phyloP scores from a whole-genome alignment of 495 filamentous ascomycete species.

The Talaromyces proteolyticus region DNA sequence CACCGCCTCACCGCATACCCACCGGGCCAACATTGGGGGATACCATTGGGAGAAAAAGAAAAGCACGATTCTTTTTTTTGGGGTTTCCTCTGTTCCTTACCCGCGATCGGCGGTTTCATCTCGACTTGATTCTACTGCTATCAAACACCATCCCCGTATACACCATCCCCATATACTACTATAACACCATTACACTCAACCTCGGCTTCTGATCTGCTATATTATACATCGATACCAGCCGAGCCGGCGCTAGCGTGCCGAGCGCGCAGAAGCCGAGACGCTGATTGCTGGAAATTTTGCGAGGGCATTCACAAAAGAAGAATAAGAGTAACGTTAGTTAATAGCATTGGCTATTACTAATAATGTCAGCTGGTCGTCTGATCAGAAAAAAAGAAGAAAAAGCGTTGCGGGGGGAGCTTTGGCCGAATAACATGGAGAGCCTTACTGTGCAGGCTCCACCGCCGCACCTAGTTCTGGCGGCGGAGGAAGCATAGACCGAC shows the following conservation, averaged over 20 bases:
- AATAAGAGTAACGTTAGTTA: not conserved
- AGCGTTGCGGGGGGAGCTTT: not conserved
- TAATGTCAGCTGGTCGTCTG: constrained; percentile 5
- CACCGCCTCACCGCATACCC: no score
- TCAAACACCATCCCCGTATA: no score
- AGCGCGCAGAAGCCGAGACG: constrained; percentile 1
- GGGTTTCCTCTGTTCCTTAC: no score
- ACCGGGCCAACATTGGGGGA: no score
- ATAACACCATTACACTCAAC: no score
- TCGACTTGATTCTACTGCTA: no score
- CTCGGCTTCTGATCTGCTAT: not conserved
- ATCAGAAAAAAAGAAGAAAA: constrained; percentile 6
- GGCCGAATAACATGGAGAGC: not conserved
- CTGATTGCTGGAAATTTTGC: constrained; percentile 9
- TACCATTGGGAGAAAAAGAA: no score
- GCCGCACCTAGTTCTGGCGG: no score
- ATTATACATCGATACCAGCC: not conserved
- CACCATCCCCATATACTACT: no score
- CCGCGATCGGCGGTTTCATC: not conserved
- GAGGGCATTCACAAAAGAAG: not conserved
- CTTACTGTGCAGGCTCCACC: not conserved
- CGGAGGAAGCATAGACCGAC: no score
- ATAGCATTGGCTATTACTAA: not conserved
- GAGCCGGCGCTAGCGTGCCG: not conserved
- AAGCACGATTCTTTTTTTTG: no score